These are phyloP conservation scores for Colletotrichum somersetense DNA, from an alignment of 2,329 filamentous ascomycete species.

Conservation along the genomic window DNA sequence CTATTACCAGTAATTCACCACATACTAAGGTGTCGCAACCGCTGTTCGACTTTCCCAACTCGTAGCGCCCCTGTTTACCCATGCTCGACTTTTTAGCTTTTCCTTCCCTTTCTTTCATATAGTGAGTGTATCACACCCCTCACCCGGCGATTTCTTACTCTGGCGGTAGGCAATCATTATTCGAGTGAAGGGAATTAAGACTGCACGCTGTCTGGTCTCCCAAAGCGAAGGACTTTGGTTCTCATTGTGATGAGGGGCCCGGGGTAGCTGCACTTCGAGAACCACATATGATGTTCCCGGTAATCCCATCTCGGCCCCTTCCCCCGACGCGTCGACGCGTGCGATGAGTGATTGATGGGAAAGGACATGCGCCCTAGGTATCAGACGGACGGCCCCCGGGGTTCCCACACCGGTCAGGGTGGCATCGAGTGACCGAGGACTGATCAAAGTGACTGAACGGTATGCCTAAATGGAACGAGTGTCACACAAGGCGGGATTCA, in stretches of 20 bases:
- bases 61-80: background rate
- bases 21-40: background rate
- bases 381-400: background rate
- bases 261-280: background rate
- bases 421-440: background rate
- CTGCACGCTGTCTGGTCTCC: background rate
- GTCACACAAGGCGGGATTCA: background rate
- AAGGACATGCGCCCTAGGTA: conserved; percentile 9
- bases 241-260: conserved; percentile 1
- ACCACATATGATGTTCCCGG: background rate
- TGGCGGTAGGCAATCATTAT: background rate
- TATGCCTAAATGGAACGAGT: background rate
- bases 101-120: background rate
- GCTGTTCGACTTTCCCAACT: conserved; percentile 1
- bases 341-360: conserved; percentile 27
- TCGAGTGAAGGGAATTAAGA: background rate
- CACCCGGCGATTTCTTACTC: background rate
- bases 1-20: background rate
- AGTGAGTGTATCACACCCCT: too few relatives aligned
- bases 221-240: conserved; percentile 2
- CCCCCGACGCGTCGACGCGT: conserved; percentile 22
- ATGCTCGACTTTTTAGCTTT: too few relatives aligned
- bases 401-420: background rate
- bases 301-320: conserved; percentile 14
- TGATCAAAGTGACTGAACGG: background rate